Evolutionary conservation across 2,329 filamentous ascomycete genomes (phyloP).

Genomic region (Cladobotryum mycophilum): DNA sequence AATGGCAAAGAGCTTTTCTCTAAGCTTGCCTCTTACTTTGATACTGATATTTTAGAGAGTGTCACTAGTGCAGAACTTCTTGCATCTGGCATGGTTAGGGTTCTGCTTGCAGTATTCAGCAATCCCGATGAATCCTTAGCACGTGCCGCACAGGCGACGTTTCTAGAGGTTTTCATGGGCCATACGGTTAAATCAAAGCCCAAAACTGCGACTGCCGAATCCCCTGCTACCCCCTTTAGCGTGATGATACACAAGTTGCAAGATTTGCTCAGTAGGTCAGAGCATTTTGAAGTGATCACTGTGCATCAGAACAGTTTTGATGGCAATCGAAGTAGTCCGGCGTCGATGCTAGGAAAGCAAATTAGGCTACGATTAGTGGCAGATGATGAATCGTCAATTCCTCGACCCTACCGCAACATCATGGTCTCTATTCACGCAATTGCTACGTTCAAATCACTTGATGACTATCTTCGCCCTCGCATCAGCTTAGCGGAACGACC

Average conservation of each 20-base stretch:
- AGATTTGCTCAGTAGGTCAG: slow-evolving; percentile 89
- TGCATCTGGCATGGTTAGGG: slow-evolving; percentile 81
- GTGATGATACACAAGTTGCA: slow-evolving; percentile 90
- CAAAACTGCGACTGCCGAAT: slow-evolving; percentile 59
- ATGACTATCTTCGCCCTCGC: slow-evolving; percentile 88
- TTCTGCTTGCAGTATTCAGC: slow-evolving; percentile 76
- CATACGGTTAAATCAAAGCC: slow-evolving; percentile 58
- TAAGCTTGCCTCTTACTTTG: slow-evolving; percentile 75
- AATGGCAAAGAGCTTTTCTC: slow-evolving; percentile 64
- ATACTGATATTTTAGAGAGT: slow-evolving; percentile 80
- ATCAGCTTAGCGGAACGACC: slow-evolving; percentile 72
- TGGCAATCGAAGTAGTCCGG: slow-evolving; percentile 80
- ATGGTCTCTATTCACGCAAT: slow-evolving; percentile 99
- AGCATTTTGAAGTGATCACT: slow-evolving; percentile 96
- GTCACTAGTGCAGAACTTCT: slow-evolving; percentile 94
- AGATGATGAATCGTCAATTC: slow-evolving; percentile 86
- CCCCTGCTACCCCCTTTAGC: slow-evolving; percentile 78
- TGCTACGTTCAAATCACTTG: slow-evolving; percentile 91
- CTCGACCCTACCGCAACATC: slow-evolving; percentile 79
- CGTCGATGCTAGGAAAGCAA: slow-evolving; percentile 95
- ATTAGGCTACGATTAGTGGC: slow-evolving; percentile 83
- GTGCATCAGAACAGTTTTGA: slow-evolving; percentile 91
- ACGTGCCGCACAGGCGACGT: slow-evolving; percentile 68
- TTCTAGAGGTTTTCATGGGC: slow-evolving; percentile 90
- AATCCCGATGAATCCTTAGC: slow-evolving; percentile 57